phyloP scores from a whole-genome alignment of 2,329 filamentous ascomycete genomes.

The Westerdykella aurantiaca region DNA sequence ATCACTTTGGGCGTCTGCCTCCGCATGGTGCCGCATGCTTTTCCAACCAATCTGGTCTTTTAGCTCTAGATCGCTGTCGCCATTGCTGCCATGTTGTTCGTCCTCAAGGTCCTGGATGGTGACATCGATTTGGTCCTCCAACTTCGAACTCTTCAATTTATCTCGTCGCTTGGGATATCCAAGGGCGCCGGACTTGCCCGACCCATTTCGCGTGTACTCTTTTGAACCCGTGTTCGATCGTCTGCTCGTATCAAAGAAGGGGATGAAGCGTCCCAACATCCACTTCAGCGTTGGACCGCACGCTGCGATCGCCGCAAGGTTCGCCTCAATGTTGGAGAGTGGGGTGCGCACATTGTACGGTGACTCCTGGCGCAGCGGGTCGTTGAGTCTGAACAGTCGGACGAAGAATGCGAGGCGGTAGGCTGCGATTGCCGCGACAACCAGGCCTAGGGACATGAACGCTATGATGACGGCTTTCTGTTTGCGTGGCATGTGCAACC shows the following conservation, averaged over 20 bases:
- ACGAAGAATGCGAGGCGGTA: conserved; percentile 9
- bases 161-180: too few species aligned
- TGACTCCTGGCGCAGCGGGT: conserved; percentile 2
- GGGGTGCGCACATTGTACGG: conserved; percentile 9
- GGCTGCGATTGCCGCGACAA: conserved; percentile 14
- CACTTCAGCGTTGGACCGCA: conserved; percentile 14
- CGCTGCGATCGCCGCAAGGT: conserved; percentile 13
- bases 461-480: conserved; percentile 13
- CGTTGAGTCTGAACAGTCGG: conserved; percentile 6
- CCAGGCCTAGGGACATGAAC: conserved; percentile 16
- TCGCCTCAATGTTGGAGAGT: conserved; percentile 16
- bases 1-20: conserved; percentile 15
- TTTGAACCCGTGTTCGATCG: background rate
- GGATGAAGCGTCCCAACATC: conserved; percentile 11
- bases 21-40: background rate
- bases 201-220: too few species aligned
- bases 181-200: too few species aligned
- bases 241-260: conserved; percentile 7
- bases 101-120: too few species aligned
- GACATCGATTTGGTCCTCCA: too few species aligned
- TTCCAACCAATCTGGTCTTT: too few species aligned
- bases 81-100: too few species aligned
- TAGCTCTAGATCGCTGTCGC: too few species aligned
- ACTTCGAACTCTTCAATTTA: too few species aligned
- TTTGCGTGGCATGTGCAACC: conserved; percentile 15